phyloP scores from a whole-genome alignment of 768 basidiomycete genomes.

The Collybia nuda region DNA sequence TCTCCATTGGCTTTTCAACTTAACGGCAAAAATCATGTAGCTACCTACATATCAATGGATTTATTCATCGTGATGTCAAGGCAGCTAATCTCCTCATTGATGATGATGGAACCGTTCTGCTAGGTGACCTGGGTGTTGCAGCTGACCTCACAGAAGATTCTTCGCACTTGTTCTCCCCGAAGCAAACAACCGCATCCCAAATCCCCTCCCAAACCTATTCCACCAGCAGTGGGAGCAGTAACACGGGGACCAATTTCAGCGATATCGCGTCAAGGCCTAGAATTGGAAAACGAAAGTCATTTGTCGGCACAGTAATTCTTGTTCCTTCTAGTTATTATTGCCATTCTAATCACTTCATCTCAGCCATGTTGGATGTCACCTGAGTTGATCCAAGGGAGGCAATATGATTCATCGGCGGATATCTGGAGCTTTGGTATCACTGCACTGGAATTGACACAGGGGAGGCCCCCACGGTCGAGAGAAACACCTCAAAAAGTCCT shows the following conservation, averaged over 20 bases:
- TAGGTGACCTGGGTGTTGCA: conserved; percentile 93
- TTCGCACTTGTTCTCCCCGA: conserved; percentile 21
- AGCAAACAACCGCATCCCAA: conserved; percentile 20
- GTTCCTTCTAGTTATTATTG: conserved; percentile 2
- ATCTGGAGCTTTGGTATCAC: conserved; percentile 98
- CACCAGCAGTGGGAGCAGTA: conserved; percentile 6
- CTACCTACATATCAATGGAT: conserved; percentile 86
- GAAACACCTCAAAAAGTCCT: conserved; percentile 75
- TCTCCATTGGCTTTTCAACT: neutral
- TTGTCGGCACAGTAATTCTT: conserved; percentile 80
- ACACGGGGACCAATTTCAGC: neutral
- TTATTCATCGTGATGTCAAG: conserved; percentile 93
- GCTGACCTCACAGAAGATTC: conserved; percentile 76
- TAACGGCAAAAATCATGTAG: conserved; percentile 30
- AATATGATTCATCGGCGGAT: conserved; percentile 86
- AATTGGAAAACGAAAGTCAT: conserved; percentile 83
- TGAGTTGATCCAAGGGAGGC: conserved; percentile 82
- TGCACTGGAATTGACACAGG: conserved; percentile 86
- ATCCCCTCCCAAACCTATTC: conserved; percentile 19
- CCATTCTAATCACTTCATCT: neutral
- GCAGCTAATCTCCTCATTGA: conserved; percentile 93
- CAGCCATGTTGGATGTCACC: conserved; percentile 98
- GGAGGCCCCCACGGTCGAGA: conserved; percentile 81
- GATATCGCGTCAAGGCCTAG: conserved; percentile 23
- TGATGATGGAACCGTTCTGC: conserved; percentile 84